Conservation (phyloP, 345 rosid species). For the Arabis alpina region DNA sequence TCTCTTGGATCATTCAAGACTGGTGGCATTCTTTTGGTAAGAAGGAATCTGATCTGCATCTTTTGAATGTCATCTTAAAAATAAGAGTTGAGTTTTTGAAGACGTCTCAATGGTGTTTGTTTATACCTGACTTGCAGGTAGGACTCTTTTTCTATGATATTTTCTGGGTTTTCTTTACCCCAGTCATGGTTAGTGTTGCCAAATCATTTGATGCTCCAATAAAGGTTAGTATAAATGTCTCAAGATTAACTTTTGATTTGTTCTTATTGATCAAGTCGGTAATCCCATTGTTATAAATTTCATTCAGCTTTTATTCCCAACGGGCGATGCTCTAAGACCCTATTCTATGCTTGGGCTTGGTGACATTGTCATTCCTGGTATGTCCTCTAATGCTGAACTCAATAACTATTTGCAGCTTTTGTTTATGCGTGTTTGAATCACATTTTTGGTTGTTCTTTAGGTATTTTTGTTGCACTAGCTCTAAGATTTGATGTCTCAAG, state of each 20-base stretch:
- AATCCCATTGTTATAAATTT: constrained; percentile 13
- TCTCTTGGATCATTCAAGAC: constrained; percentile 98
- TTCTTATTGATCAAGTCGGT: background rate
- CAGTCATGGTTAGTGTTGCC: constrained; percentile 99
- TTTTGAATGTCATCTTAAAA: constrained; percentile 4
- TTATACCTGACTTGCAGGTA: constrained; percentile 54
- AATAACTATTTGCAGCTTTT: no score
- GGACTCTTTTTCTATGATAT: constrained; percentile 97
- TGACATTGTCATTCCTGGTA: constrained; percentile 98
- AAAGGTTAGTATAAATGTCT: constrained; percentile 65
- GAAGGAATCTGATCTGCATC: constrained; percentile 21
- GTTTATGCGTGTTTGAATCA: no score
- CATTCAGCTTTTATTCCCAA: constrained; percentile 92
- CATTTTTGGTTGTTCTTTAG: no score
- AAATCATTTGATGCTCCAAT: constrained; percentile 99
- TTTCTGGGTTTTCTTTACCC: constrained; percentile 99
- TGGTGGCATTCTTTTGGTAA: constrained; percentile 96
- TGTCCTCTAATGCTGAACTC: no score
- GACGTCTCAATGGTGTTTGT: constrained; percentile 24
- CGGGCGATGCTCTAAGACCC: constrained; percentile 73
- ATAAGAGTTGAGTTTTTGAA: background rate
- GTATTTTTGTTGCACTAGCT: constrained; percentile 92
- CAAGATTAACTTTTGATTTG: background rate
- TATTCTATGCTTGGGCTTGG: constrained; percentile 99
- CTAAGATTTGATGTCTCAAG: constrained; percentile 94